These are phyloP conservation scores for Fusarium sp. DNA, from an alignment of 2,329 filamentous ascomycete species.

Conservation along the genomic window DNA sequence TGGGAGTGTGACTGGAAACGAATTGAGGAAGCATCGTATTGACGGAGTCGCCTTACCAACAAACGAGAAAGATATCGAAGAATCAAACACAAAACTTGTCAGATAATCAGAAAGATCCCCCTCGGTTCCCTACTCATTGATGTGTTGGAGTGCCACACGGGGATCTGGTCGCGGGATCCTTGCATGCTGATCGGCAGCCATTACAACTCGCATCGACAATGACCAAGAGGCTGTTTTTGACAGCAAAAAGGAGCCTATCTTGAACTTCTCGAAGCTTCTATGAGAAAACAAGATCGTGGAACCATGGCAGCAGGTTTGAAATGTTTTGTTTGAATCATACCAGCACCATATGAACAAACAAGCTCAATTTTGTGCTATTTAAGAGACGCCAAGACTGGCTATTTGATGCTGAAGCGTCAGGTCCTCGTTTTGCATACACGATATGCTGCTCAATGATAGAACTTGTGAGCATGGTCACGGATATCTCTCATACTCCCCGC, in stretches of 20 bases:
- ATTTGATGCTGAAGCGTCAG: not conserved
- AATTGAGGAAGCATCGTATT: conserved; percentile 16
- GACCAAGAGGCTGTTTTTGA: not conserved
- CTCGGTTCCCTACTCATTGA: not conserved
- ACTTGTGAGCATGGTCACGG: not conserved
- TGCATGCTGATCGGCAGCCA: conserved; percentile 16
- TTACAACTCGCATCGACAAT: not conserved
- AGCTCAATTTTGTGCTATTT: not conserved
- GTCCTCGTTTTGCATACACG: conserved; percentile 17
- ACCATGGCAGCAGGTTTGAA: too few relatives aligned
- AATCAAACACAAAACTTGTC: not conserved
- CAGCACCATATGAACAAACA: not conserved
- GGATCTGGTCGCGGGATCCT: conserved; percentile 8
- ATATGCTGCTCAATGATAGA: not conserved
- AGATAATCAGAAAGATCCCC: conserved; percentile 8
- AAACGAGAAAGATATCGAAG: not conserved
- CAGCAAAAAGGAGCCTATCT: not conserved
- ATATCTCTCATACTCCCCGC: not conserved
- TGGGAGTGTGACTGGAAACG: not conserved
- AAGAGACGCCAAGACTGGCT: not conserved
- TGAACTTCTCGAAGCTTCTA: not conserved
- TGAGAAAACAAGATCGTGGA: not conserved
- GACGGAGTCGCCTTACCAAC: conserved; percentile 20
- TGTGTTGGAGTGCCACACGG: conserved; percentile 12
- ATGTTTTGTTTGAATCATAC: too few relatives aligned